Evolutionary conservation across 2,329 filamentous ascomycete species (phyloP).

Genomic region (Colletotrichum sp.): DNA sequence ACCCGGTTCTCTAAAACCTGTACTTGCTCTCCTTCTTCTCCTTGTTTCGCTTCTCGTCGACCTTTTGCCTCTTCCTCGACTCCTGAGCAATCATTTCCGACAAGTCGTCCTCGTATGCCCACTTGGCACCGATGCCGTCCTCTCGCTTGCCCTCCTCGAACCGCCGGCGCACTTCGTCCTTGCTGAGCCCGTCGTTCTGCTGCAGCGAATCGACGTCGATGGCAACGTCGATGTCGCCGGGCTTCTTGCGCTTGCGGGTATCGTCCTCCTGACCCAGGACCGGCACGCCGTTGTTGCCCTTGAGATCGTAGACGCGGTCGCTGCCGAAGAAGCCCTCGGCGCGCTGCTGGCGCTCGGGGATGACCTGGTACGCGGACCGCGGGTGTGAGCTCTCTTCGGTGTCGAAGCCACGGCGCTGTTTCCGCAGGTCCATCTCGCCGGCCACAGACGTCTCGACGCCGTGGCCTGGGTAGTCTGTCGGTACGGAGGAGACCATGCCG

Average conservation of each 20-base stretch:
- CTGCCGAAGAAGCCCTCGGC: conserved; percentile 95
- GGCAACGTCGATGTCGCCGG: conserved; percentile 91
- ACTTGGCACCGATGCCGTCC: conserved; percentile 71
- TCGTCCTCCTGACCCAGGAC: conserved; percentile 84
- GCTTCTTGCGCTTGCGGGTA: conserved; percentile 88
- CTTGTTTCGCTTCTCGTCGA: conserved; percentile 78
- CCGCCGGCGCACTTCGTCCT: conserved; percentile 79
- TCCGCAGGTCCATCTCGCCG: conserved; percentile 90
- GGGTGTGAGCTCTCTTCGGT: conserved; percentile 81
- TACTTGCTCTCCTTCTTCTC: conserved; percentile 64
- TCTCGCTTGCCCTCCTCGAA: conserved; percentile 77
- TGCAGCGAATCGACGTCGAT: conserved; percentile 85
- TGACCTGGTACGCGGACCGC: conserved; percentile 84
- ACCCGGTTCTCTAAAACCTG: conserved; percentile 41
- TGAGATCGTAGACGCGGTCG: conserved; percentile 91
- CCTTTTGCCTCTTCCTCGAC: conserved; percentile 86
- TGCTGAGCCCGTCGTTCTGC: conserved; percentile 77
- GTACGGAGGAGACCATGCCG: conserved; percentile 80
- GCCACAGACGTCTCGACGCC: conserved; percentile 74
- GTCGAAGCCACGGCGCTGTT: conserved; percentile 82
- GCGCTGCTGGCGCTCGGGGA: conserved; percentile 86
- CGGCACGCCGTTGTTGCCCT: conserved; percentile 62
- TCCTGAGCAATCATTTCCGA: conserved; percentile 97
- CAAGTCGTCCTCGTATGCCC: conserved; percentile 84
- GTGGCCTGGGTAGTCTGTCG: conserved; percentile 78